Evolutionary conservation across 176 grass and related monocot genomes (phyloP).

Genomic region (Carex myosuroides): DNA sequence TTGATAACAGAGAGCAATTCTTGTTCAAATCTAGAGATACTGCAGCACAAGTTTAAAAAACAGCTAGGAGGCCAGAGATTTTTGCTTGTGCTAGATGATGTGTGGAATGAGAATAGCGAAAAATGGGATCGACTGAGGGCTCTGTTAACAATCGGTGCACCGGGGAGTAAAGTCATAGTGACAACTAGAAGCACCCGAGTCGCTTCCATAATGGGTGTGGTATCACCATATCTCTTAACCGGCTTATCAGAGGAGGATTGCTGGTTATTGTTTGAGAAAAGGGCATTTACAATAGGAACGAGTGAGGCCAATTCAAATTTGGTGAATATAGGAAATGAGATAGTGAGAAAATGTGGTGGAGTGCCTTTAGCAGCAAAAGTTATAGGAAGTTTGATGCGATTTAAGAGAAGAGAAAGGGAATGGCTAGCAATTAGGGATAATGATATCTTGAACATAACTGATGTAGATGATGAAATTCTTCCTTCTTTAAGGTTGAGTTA

Average conservation of each 20-base stretch:
- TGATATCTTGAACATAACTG: not conserved
- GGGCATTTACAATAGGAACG: conserved; percentile 23
- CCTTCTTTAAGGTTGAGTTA: conserved; percentile 18
- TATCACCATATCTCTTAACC: conserved; percentile 22
- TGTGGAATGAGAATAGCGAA: conserved; percentile 17
- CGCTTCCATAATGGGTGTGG: conserved; percentile 14
- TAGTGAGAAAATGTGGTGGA: conserved; percentile 17
- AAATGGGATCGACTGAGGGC: conserved; percentile 22
- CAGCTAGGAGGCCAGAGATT: not conserved
- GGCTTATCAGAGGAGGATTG: conserved; percentile 36
- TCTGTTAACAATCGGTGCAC: not conserved
- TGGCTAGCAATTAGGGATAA: conserved; percentile 4
- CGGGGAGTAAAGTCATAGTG: conserved; percentile 26
- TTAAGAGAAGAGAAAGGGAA: not conserved
- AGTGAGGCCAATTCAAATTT: not conserved
- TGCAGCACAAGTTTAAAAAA: not conserved
- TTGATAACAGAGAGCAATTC: conserved; percentile 19
- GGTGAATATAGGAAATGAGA: conserved; percentile 8
- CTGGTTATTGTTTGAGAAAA: conserved; percentile 43
- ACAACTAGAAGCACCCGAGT: conserved; percentile 15
- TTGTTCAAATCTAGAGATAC: conserved; percentile 21
- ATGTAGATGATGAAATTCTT: conserved; percentile 8
- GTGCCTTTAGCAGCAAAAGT: conserved; percentile 22
- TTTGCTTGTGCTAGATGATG: conserved; percentile 29
- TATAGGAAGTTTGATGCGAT: conserved; percentile 14